Conservation (phyloP, 805 yeast genomes). For the Lipomyces yamanashiensis region DNA sequence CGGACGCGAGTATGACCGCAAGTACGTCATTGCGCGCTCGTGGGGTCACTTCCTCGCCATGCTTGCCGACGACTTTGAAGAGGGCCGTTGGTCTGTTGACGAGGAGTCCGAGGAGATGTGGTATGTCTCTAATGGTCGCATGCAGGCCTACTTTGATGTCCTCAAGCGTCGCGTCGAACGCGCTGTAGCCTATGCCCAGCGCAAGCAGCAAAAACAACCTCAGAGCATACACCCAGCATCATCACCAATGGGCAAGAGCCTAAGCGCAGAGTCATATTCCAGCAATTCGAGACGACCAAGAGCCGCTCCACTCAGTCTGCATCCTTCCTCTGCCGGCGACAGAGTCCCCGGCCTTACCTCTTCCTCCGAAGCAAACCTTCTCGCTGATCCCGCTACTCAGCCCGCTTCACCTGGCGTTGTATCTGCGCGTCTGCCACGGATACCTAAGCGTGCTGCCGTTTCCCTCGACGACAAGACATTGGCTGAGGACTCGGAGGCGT, state of each 20-base stretch:
- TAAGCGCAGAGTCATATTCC: neutral
- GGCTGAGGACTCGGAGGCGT: slow-evolving; percentile 8
- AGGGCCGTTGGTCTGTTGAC: slow-evolving; percentile 75
- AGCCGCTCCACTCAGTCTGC: slow-evolving; percentile 14
- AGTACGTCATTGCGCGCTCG: slow-evolving; percentile 80
- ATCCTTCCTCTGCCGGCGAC: slow-evolving; percentile 7
- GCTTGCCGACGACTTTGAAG: slow-evolving; percentile 86
- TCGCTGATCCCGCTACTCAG: slow-evolving; percentile 14
- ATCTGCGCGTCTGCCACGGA: slow-evolving; percentile 26
- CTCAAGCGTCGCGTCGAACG: slow-evolving; percentile 53
- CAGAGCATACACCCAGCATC: neutral
- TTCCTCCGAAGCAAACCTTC: neutral
- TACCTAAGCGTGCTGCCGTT: slow-evolving; percentile 4
- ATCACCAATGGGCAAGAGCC: slow-evolving; percentile 6
- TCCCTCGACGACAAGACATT: neutral
- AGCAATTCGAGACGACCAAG: slow-evolving; percentile 2
- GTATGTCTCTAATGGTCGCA: slow-evolving; percentile 68
- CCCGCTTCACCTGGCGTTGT: slow-evolving; percentile 25
- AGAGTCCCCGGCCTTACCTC: slow-evolving; percentile 7
- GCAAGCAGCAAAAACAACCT: neutral
- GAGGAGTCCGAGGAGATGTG: slow-evolving; percentile 58
- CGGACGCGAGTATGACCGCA: slow-evolving; percentile 93
- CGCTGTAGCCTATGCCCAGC: slow-evolving; percentile 7
- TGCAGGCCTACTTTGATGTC: slow-evolving; percentile 67
- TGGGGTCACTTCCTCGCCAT: slow-evolving; percentile 87